Percentiles rank a stretch among this genome's conserved stretches.
Conservation (phyloP, 371 early-diverging fungal genomes). For the Gilbertella persicaria region DNA sequence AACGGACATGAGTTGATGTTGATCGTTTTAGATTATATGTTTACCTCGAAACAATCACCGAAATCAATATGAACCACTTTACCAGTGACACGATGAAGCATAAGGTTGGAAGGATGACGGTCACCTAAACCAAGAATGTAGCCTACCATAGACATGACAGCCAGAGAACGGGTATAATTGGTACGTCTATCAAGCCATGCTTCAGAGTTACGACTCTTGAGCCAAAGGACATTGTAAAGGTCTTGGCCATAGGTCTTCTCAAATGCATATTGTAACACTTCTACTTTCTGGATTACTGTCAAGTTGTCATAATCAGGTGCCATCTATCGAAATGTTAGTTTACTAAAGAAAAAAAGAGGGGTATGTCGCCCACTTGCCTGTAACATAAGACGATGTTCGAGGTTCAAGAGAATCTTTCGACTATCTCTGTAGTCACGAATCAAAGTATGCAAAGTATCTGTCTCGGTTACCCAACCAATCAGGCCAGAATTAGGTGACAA, state of each 20-base stretch:
- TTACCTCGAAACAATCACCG: slow-evolving; percentile 98
- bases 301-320: slow-evolving; percentile 94
- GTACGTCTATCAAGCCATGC: slow-evolving; percentile 95
- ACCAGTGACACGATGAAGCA: slow-evolving; percentile 92
- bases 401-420: slow-evolving; percentile 84
- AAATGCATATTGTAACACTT: slow-evolving; percentile 95
- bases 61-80: slow-evolving; percentile 99
- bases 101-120: slow-evolving; percentile 97
- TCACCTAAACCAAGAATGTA: slow-evolving; percentile 98
- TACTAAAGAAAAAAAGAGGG: neutral
- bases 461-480: slow-evolving; percentile 96
- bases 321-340: slow-evolving; percentile 56
- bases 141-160: slow-evolving; percentile 98
- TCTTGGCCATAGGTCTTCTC: slow-evolving; percentile 96
- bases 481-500: slow-evolving; percentile 96
- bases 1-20: neutral
- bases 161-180: slow-evolving; percentile 95
- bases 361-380: slow-evolving; percentile 36
- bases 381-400: slow-evolving; percentile 94
- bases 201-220: slow-evolving; percentile 94
- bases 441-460: slow-evolving; percentile 91
- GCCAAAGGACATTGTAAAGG: slow-evolving; percentile 93
- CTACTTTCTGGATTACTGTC: slow-evolving; percentile 91
- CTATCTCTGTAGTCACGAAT: slow-evolving; percentile 91
- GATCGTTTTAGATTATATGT: slow-evolving; percentile 1